Conservation (phyloP, 2,329 filamentous ascomycete genomes). For the Paraphoma sp. region DNA sequence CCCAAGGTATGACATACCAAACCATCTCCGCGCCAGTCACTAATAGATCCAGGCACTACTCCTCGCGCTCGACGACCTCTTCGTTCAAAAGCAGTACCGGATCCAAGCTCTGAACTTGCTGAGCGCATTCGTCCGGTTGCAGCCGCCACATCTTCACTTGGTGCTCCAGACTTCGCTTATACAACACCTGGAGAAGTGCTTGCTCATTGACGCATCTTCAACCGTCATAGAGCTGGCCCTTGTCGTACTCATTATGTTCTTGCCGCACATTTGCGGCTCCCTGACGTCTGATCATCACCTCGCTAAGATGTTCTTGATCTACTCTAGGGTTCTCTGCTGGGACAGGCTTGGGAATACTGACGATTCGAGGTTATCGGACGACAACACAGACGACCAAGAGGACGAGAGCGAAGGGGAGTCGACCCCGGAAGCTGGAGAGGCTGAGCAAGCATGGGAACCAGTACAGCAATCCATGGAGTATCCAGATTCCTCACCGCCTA, state of each 20-base stretch:
- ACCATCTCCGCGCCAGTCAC: background rate
- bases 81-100: slow-evolving; percentile 69
- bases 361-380: slow-evolving; percentile 5
- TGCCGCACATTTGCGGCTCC: slow-evolving; percentile 80
- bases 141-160: slow-evolving; percentile 80
- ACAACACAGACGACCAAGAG: slow-evolving; percentile 21
- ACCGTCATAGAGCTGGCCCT: slow-evolving; percentile 77
- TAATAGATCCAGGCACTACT: slow-evolving; percentile 66
- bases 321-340: slow-evolving; percentile 82
- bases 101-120: slow-evolving; percentile 71
- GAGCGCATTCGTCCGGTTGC: slow-evolving; percentile 74
- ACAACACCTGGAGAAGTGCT: slow-evolving; percentile 72
- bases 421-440: slow-evolving; percentile 38
- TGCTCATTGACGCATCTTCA: slow-evolving; percentile 79
- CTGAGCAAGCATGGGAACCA: slow-evolving; percentile 66
- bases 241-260: slow-evolving; percentile 78
- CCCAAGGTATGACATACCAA: slow-evolving; percentile 59
- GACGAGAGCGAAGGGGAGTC: slow-evolving; percentile 46
- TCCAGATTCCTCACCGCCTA: slow-evolving; percentile 62
- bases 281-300: slow-evolving; percentile 67
- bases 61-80: slow-evolving; percentile 67
- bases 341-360: slow-evolving; percentile 58
- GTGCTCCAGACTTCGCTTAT: slow-evolving; percentile 76
- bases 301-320: slow-evolving; percentile 79
- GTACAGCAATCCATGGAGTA: slow-evolving; percentile 66